Percentiles rank a stretch among this genome's conserved stretches.
Evolutionary conservation across 2,329 filamentous ascomycete species (phyloP).

Genomic region (Lachnellula occidentalis): DNA sequence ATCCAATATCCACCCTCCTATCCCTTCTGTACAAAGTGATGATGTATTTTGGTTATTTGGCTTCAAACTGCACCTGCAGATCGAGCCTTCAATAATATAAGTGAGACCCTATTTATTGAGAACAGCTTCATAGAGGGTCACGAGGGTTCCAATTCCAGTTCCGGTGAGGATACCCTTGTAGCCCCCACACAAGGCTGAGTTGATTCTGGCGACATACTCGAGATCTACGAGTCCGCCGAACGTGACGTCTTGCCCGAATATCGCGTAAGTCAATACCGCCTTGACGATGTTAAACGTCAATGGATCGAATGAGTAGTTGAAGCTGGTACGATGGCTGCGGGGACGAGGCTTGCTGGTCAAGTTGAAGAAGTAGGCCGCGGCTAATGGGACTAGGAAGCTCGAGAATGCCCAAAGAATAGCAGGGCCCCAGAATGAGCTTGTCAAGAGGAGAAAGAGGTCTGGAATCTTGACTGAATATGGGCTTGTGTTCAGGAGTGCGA

Average conservation of each 20-base stretch:
- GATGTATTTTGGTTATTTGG: background rate
- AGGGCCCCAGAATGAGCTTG: constrained; percentile 76
- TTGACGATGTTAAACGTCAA: constrained; percentile 87
- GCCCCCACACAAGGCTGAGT: constrained; percentile 63
- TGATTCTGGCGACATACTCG: constrained; percentile 56
- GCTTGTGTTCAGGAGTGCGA: constrained; percentile 48
- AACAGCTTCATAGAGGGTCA: constrained; percentile 73
- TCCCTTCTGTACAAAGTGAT: constrained; percentile 4
- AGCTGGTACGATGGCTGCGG: constrained; percentile 36
- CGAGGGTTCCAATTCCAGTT: constrained; percentile 59
- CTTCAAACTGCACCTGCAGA: constrained; percentile 7
- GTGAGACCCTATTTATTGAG: constrained; percentile 52
- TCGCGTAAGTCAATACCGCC: constrained; percentile 72
- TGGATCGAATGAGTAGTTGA: constrained; percentile 68
- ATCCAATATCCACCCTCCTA: background rate
- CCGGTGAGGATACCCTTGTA: constrained; percentile 66
- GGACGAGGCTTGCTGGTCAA: constrained; percentile 52
- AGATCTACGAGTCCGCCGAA: constrained; percentile 57
- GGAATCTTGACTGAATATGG: constrained; percentile 64
- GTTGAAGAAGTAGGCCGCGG: constrained; percentile 87
- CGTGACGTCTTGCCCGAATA: constrained; percentile 65
- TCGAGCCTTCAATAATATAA: background rate
- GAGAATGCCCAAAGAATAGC: constrained; percentile 72
- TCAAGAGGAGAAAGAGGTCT: constrained; percentile 74
- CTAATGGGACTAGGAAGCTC: constrained; percentile 61